phyloP scores from a whole-genome alignment of 352 stramenopile species.

The Phytopythium aichiense region DNA sequence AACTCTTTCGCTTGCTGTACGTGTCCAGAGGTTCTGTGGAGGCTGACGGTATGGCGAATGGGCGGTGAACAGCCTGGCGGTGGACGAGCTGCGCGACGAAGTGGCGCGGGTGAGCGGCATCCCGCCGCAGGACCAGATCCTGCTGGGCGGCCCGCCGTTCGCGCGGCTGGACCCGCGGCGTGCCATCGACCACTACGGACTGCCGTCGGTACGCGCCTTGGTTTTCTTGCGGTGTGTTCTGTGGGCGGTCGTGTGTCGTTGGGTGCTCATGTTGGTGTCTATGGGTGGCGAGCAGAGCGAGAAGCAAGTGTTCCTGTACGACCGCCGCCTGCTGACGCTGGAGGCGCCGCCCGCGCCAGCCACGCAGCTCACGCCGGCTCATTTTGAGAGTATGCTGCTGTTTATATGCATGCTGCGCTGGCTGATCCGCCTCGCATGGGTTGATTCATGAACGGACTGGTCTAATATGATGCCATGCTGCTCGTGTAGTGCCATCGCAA shows the following conservation, averaged over 20 bases:
- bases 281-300: slow-evolving; percentile 20
- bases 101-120: slow-evolving; percentile 56
- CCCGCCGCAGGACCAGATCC: slow-evolving; percentile 66
- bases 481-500: slow-evolving; percentile 42
- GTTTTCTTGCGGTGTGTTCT: no score
- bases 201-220: slow-evolving; percentile 45
- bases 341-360: slow-evolving; percentile 23
- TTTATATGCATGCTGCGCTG: background rate
- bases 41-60: background rate
- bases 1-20: background rate
- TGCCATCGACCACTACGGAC: slow-evolving; percentile 58
- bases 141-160: slow-evolving; percentile 75
- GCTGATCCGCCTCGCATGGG: background rate
- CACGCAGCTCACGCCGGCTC: slow-evolving; percentile 33
- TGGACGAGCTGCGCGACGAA: slow-evolving; percentile 68
- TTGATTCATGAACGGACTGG: background rate
- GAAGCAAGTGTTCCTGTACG: slow-evolving; percentile 81
- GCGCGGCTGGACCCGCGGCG: slow-evolving; percentile 68
- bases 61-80: slow-evolving; percentile 34
- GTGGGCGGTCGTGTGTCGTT: background rate
- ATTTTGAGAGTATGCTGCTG: slow-evolving; percentile 28
- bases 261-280: background rate
- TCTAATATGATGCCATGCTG: background rate
- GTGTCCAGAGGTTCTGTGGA: background rate
- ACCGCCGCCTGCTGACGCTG: slow-evolving; percentile 68